These are phyloP conservation scores for Trichoderma sp. DNA, from an alignment of 2,329 filamentous ascomycete genomes.

Conservation along the genomic window DNA sequence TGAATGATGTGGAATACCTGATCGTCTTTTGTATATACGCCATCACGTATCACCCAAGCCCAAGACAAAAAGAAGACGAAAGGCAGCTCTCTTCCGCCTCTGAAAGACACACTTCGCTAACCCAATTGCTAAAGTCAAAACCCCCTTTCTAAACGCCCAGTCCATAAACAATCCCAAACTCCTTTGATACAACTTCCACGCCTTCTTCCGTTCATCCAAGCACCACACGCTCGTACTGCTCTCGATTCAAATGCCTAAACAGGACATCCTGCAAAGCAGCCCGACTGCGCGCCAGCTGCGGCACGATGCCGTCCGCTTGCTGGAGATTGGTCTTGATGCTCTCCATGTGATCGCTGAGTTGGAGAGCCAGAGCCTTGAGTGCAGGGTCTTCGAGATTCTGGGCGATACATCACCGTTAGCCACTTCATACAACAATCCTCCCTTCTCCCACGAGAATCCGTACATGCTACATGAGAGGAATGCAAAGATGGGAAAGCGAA, in stretches of 20 bases:
- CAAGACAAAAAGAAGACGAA: too few relatives aligned
- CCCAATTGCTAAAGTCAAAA: not conserved
- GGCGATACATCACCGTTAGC: not conserved
- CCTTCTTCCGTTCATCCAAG: conserved; percentile 39
- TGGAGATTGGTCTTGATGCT: conserved; percentile 57
- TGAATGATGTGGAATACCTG: not conserved
- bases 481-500: not conserved
- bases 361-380: conserved; percentile 48
- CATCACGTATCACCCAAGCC: not conserved
- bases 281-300: conserved; percentile 51
- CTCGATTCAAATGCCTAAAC: conserved; percentile 48
- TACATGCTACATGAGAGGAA: not conserved
- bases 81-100: not conserved
- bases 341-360: conserved; percentile 59
- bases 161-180: not conserved
- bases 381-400: conserved; percentile 45
- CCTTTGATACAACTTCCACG: too few relatives aligned
- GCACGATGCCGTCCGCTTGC: conserved; percentile 56
- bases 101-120: not conserved
- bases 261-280: conserved; percentile 55
- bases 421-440: not conserved
- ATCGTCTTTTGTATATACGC: not conserved
- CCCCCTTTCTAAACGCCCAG: not conserved
- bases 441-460: not conserved
- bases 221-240: conserved; percentile 53